phyloP scores from a whole-genome alignment of 2,329 filamentous ascomycete genomes.

The Reticulascus tulasneorum region DNA sequence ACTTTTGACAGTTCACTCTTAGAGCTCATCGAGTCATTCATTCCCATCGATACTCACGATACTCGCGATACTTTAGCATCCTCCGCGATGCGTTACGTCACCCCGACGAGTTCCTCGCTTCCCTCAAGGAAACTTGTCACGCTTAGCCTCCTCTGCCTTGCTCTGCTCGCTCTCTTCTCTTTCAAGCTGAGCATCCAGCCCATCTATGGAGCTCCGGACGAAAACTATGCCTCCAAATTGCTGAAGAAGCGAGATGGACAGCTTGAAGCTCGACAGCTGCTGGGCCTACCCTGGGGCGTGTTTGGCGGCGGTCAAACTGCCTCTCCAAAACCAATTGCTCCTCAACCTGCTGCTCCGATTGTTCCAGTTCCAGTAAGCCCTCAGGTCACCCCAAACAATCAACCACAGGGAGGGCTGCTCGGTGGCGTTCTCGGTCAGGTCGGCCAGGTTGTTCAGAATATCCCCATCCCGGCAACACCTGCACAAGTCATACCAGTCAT shows the following conservation, averaged over 20 bases:
- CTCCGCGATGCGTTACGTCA: constrained; percentile 3
- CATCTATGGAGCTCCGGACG: background rate
- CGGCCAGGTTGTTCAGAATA: no score
- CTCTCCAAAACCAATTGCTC: no score
- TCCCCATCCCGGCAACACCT: no score
- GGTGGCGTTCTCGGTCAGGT: background rate
- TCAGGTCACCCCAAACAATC: background rate
- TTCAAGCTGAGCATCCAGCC: constrained; percentile 1
- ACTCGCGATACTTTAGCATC: background rate
- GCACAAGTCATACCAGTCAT: no score
- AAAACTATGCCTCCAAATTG: background rate
- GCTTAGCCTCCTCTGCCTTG: constrained; percentile 2
- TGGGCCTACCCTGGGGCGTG: constrained; percentile 5
- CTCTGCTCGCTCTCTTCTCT: constrained; percentile 3
- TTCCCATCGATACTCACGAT: constrained; percentile 3
- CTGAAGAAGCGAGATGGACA: background rate
- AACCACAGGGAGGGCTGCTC: constrained; percentile 1
- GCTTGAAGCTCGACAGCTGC: constrained; percentile 4
- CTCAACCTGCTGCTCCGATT: constrained; percentile 1
- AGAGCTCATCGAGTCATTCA: constrained; percentile 5
- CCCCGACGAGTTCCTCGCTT: background rate
- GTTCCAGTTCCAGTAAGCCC: constrained; percentile 2
- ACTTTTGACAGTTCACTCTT: constrained; percentile 7
- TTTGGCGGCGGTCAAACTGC: constrained; percentile 2
- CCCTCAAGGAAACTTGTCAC: no score